Evolutionary conservation across 2,329 filamentous ascomycete genomes (phyloP).

Genomic region (Xylaria polymorpha): DNA sequence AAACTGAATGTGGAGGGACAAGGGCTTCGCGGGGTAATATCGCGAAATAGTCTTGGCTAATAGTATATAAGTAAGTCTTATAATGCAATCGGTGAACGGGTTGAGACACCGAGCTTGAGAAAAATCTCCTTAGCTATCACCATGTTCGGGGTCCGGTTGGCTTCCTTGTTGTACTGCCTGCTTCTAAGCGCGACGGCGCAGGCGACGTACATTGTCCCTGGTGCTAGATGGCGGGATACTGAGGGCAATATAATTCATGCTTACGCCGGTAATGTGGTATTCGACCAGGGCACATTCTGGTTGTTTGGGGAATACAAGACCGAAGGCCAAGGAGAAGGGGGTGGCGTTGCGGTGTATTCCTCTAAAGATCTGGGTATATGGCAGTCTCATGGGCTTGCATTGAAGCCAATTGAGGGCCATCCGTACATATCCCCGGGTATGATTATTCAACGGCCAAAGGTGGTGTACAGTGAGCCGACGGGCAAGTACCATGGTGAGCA

Average conservation of each 20-base stretch:
- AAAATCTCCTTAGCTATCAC: background rate
- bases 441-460: conserved; percentile 72
- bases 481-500: conserved; percentile 61
- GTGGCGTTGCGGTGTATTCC: conserved; percentile 70
- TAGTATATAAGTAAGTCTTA: conserved; percentile 9
- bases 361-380: conserved; percentile 71
- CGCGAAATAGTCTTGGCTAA: conserved; percentile 30
- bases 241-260: conserved; percentile 70
- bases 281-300: conserved; percentile 67
- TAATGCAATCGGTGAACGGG: background rate
- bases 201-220: conserved; percentile 70
- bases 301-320: conserved; percentile 72
- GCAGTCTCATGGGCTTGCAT: conserved; percentile 66
- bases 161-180: conserved; percentile 29
- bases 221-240: conserved; percentile 70
- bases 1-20: conserved; percentile 18
- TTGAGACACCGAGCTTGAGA: conserved; percentile 13
- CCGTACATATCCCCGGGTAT: conserved; percentile 64
- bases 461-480: conserved; percentile 66
- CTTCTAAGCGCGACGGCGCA: conserved; percentile 41
- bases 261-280: conserved; percentile 67
- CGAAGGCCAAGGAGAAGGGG: conserved; percentile 68
- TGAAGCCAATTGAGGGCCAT: conserved; percentile 67
- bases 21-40: conserved; percentile 34
- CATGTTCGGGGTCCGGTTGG: conserved; percentile 16